Evolutionary conservation across 2,329 filamentous ascomycete genomes (phyloP).

Genomic region (Aspergillus tubingensis): DNA sequence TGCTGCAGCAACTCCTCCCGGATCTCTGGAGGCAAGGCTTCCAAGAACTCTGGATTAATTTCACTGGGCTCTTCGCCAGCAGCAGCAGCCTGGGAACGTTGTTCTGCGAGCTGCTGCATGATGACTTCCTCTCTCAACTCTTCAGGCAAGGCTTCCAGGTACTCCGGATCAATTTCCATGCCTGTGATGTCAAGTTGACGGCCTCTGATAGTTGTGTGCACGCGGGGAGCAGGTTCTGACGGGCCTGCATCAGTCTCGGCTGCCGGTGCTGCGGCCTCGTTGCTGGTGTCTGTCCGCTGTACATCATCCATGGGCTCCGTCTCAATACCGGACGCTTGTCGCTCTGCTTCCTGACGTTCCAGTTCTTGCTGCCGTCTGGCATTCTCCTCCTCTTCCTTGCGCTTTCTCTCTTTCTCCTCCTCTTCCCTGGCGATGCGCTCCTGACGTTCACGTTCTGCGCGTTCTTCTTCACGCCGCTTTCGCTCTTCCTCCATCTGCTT

Average conservation of each 20-base stretch:
- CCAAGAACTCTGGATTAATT: slow-evolving; percentile 89
- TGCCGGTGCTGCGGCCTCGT: slow-evolving; percentile 34
- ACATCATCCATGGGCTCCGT: slow-evolving; percentile 74
- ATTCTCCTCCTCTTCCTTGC: slow-evolving; percentile 68
- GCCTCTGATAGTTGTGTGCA: slow-evolving; percentile 81
- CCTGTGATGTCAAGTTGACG: slow-evolving; percentile 91
- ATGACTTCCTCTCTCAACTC: slow-evolving; percentile 96
- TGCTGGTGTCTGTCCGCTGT: slow-evolving; percentile 53
- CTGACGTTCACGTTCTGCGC: slow-evolving; percentile 62
- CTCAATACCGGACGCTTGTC: slow-evolving; percentile 47
- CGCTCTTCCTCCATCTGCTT: slow-evolving; percentile 59
- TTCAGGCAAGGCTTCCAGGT: slow-evolving; percentile 94
- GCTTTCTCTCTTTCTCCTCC: slow-evolving; percentile 70
- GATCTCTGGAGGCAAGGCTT: slow-evolving; percentile 87
- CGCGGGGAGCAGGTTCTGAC: slow-evolving; percentile 57
- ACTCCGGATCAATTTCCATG: slow-evolving; percentile 90
- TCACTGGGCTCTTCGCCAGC: slow-evolving; percentile 64
- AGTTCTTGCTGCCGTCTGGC: slow-evolving; percentile 62
- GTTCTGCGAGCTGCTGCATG: slow-evolving; percentile 80
- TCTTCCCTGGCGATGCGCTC: slow-evolving; percentile 68
- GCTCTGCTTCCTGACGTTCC: slow-evolving; percentile 62
- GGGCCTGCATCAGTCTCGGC: slow-evolving; percentile 49
- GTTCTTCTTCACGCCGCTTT: slow-evolving; percentile 62
- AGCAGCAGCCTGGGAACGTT: slow-evolving; percentile 73
- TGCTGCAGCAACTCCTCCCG: slow-evolving; percentile 88